phyloP scores from a whole-genome alignment of 352 stramenopile genomes.

The Pythium pyrilobum region DNA sequence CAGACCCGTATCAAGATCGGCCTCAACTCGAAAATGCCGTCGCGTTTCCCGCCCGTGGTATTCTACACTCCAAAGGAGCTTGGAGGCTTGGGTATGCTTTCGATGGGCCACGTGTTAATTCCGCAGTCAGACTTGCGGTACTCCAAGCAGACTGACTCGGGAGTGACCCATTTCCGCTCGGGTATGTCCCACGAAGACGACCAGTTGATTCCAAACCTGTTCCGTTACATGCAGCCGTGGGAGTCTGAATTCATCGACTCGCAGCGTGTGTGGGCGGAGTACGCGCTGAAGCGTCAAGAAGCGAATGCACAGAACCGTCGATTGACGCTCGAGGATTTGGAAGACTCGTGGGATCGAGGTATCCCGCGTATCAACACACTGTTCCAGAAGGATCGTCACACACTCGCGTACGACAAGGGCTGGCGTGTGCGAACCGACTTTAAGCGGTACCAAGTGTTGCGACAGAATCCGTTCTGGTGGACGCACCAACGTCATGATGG shows the following conservation, averaged over 20 bases:
- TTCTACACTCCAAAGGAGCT: slow-evolving; percentile 99
- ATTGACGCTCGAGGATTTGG: slow-evolving; percentile 98
- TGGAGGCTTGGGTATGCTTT: slow-evolving; percentile 98
- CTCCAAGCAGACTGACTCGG: slow-evolving; percentile 98
- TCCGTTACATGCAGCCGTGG: slow-evolving; percentile 98
- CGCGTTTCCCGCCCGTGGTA: slow-evolving; percentile 97
- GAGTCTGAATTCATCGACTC: slow-evolving; percentile 99
- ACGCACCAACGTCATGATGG: slow-evolving; percentile 98
- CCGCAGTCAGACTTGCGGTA: slow-evolving; percentile 99
- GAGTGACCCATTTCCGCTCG: slow-evolving; percentile 99
- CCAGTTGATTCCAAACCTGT: slow-evolving; percentile 99
- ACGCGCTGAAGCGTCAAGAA: slow-evolving; percentile 99
- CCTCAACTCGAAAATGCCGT: slow-evolving; percentile 99
- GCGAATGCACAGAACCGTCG: slow-evolving; percentile 98
- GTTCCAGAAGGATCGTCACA: slow-evolving; percentile 98
- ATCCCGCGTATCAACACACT: slow-evolving; percentile 97
- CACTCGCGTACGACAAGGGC: slow-evolving; percentile 99
- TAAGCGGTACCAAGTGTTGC: slow-evolving; percentile 97
- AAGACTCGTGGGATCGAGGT: slow-evolving; percentile 99
- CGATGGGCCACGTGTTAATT: slow-evolving; percentile 99
- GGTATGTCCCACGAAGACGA: slow-evolving; percentile 98
- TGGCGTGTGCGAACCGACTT: slow-evolving; percentile 99
- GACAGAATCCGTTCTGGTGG: slow-evolving; percentile 99
- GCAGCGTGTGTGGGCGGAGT: slow-evolving; percentile 99
- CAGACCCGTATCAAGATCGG: slow-evolving; percentile 99